Evolutionary conservation across 2,329 filamentous ascomycete species (phyloP), one percentile per base, ranked within the genome.

Genomic region (Ophiostoma quercus): DNA sequence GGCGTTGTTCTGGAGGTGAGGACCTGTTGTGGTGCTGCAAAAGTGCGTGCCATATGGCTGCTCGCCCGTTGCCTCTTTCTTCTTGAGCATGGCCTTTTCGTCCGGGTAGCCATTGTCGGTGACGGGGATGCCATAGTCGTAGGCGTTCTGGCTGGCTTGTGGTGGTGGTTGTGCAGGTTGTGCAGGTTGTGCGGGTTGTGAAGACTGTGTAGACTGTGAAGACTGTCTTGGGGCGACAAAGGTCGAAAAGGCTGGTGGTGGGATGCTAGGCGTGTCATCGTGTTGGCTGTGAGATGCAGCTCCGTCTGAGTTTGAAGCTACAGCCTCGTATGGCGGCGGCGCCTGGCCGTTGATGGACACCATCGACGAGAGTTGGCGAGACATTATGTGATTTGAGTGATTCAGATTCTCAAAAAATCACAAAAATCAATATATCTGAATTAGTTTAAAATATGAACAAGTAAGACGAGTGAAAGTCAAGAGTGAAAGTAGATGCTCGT

Each of bases 201-300:
- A 34, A 34, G 34, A 34, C 11, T 22, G 51, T 25, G 51, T 3
- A 8, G 51, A 57, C n/a, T 57, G 51, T 5, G 51, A 25, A 25
- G 51, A 22, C 22, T 22, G 51, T 57, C 51, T 57, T 57, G 51
- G 51, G 1, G 25, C 2, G 9, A 57, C 22, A 12, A 57, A 22
- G 51, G 22, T 57, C 16, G 51, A 25, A 57, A 57, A 57, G 51
- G 51, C 22, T 57, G 51, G 22, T 57, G 51, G 51, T 57, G 51
- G 22, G n/a, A 25, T 25, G 11, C 11, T 57, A 22, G n/a, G 22
- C 2, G 22, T 25, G 22, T 25, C 11, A 4, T 57, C n/a, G 51
- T 16, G 51, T n/a, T 22, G 22, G 51, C 11, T 57, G 7, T 14
- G 8, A 57, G 51, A 57, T 57, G 51, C 3, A 57, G 22, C 51